phyloP scores from a whole-genome alignment of 305 asterid species.

The Fraxinus nigra region DNA sequence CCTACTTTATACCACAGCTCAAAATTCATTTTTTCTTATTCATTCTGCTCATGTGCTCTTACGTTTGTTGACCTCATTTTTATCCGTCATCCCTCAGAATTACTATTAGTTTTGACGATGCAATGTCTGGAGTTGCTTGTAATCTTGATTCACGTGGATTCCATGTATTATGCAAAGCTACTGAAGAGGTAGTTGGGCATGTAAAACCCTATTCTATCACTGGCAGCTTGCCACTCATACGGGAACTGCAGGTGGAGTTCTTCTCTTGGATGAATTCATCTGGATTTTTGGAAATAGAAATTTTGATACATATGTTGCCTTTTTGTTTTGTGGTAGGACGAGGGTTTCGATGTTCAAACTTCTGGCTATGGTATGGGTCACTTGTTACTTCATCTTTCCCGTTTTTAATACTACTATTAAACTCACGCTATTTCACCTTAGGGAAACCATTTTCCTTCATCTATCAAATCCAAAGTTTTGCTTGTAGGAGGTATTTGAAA shows the following conservation, averaged over 20 bases:
- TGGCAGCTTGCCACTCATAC: conserved; percentile 87
- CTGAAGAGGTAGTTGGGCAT: conserved; percentile 86
- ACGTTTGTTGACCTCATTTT: not conserved
- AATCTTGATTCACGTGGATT: conserved; percentile 84
- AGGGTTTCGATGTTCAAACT: conserved; percentile 95
- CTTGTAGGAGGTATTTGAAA: not conserved
- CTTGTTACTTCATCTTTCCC: conserved; percentile 11
- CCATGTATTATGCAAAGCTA: conserved; percentile 87
- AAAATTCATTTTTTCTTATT: not conserved
- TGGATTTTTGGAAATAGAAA: conserved; percentile 1
- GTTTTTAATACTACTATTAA: not conserved
- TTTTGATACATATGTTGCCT: not conserved
- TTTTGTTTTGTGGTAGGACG: conserved; percentile 51
- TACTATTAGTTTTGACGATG: conserved; percentile 66
- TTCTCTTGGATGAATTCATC: conserved; percentile 14
- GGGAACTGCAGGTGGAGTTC: conserved; percentile 73
- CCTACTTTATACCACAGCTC: not conserved
- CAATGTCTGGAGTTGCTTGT: conserved; percentile 85
- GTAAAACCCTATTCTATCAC: conserved; percentile 94
- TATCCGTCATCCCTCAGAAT: conserved; percentile 40
- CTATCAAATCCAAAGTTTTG: not conserved
- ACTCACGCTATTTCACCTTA: conserved; percentile 4
- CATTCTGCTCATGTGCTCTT: not conserved
- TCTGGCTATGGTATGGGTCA: conserved; percentile 74
- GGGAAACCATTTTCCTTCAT: not conserved